Conservation (phyloP, 176 grass and related monocot species). For the sorghum (Sorghum bicolor) region Sorghum_bicolor_NCBIv3 NC_012879.2:55430501-55431000, state of each 20-base stretch:
- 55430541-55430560: too few relatives aligned
- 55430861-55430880: background rate
- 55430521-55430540: background rate
- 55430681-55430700: too few relatives aligned
- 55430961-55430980: slow-evolving; percentile 12
- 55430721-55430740: slow-evolving; percentile 5
- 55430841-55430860: background rate
- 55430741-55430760: background rate
- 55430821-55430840: background rate
- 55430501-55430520: background rate
- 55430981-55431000: background rate
- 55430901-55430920: background rate
- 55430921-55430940: too few relatives aligned
- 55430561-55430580: background rate
- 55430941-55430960: background rate
- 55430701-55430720: background rate
- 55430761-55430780: background rate
- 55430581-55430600: background rate
- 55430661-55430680: background rate
- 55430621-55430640: too few relatives aligned
- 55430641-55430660: background rate
- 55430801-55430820: background rate
- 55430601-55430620: background rate
- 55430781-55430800: too few relatives aligned
- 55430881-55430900: background rate